Evolutionary conservation across 1,284 basidiomycete genomes (phyloP).

Genomic region (Mycena citricolor): DNA sequence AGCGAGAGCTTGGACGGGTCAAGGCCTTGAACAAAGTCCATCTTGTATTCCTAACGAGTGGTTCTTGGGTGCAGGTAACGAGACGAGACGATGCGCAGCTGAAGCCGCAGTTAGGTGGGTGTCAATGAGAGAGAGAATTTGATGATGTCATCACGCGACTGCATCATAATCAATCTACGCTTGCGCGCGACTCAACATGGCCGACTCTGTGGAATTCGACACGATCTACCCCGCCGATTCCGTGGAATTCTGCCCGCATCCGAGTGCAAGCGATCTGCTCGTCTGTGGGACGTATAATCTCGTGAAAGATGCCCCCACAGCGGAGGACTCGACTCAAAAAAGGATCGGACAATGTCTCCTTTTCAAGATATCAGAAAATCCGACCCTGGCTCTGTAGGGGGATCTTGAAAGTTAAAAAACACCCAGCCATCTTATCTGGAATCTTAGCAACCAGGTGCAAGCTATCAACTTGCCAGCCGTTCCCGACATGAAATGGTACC

Average conservation of each 20-base stretch:
- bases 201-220: conserved; percentile 44
- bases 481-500: conserved; percentile 90
- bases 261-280: conserved; percentile 60
- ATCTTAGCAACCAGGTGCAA: conserved; percentile 61
- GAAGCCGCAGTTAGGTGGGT: too few species aligned
- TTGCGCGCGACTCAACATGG: not conserved
- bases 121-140: too few species aligned
- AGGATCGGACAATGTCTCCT: conserved; percentile 70
- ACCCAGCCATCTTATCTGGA: conserved; percentile 3
- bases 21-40: conserved; percentile 72
- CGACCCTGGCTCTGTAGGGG: conserved; percentile 22
- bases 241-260: conserved; percentile 84
- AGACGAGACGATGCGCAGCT: too few species aligned
- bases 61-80: too few species aligned
- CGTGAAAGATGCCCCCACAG: conserved; percentile 33
- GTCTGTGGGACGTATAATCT: conserved; percentile 91
- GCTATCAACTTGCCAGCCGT: conserved; percentile 78
- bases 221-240: conserved; percentile 87
- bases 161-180: not conserved
- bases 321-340: conserved; percentile 31
- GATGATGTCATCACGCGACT: too few species aligned
- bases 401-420: not conserved
- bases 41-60: too few species aligned
- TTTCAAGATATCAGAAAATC: conserved; percentile 45
- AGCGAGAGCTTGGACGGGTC: conserved; percentile 69